Base-by-base conservation (phyloP, 2,329 filamentous ascomycete species). In the Grosmannia clavigera region DNA sequence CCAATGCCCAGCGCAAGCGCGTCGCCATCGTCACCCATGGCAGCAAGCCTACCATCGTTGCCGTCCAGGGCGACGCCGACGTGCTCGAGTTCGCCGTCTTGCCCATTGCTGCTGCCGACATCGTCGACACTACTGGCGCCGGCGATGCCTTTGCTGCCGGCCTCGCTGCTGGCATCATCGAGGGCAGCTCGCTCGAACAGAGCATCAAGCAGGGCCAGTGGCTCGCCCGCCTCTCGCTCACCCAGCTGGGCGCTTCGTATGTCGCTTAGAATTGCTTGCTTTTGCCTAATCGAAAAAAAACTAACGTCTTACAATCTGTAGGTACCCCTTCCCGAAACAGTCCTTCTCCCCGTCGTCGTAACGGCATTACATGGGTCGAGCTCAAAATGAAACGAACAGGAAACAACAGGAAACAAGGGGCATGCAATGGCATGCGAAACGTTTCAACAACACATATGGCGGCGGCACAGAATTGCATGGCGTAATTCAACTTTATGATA, bases 141-240 rank as follows among this genome's bases (percentile, higher is more conserved):
- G 94, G 91, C 72, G 94, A 99, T 72, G 92, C 94, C 58, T 99
- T 99, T 70, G 92, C 94, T 61, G 94, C 91, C 70, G 94, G 94
- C 65, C 91, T 99, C 76, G 80, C 90, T 60, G 94, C 94, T 58
- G 94, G 92, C 70, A 79, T 97, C 65, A 86, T 96, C 64, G 81
- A 92, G 74, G 90, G 88, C 74, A 89, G 94, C 78, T 72, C 83
- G 59, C 80, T 99, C 57, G 85, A 88, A 68, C 83, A 85, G 66
- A 82, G 82, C 69, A 81, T 99, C 67, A 88, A 96, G 73, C 89
- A 94, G 82, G 94, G 94, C 65, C 92, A 96, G 76, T 99, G 94
- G 94, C 83, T 99, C 66, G 94, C 94, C 57, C 87, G 87, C 70
- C 80, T 96, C 69, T 94, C 91, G 80, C 92, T 99, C 73, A 86